Conservation (phyloP, 2,329 filamentous ascomycete genomes). For the Lasiodiplodia sp. region DNA sequence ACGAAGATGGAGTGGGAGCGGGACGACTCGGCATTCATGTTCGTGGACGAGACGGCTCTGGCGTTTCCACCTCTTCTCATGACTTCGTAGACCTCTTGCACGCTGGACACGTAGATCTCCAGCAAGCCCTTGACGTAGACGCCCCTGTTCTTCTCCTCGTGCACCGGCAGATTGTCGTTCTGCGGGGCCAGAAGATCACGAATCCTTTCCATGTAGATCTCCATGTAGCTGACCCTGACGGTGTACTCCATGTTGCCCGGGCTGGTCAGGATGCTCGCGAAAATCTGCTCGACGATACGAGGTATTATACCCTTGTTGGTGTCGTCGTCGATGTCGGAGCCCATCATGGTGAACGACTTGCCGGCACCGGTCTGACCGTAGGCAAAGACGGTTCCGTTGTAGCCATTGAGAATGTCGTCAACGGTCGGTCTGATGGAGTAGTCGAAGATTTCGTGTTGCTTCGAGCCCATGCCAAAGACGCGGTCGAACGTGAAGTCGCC, state of each 20-base stretch:
- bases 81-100: conserved; percentile 95
- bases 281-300: conserved; percentile 96
- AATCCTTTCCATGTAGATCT: conserved; percentile 99
- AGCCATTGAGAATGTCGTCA: conserved; percentile 97
- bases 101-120: conserved; percentile 94
- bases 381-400: conserved; percentile 98
- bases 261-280: conserved; percentile 90
- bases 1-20: conserved; percentile 98
- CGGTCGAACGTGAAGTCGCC: conserved; percentile 93
- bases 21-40: conserved; percentile 99
- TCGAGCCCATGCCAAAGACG: conserved; percentile 92
- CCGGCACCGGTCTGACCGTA: conserved; percentile 98
- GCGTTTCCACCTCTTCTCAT: conserved; percentile 91
- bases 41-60: conserved; percentile 91
- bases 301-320: conserved; percentile 92
- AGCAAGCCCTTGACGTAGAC: conserved; percentile 96
- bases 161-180: conserved; percentile 96
- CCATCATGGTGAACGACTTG: conserved; percentile 99
- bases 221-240: conserved; percentile 99
- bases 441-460: conserved; percentile 94
- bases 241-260: conserved; percentile 96
- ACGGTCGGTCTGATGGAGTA: conserved; percentile 96
- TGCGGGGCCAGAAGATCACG: conserved; percentile 89
- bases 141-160: conserved; percentile 94
- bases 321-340: conserved; percentile 89